These are phyloP conservation scores for Diaporthe aspalathi DNA, from an alignment of 2,329 filamentous ascomycete species.

Conservation along the genomic window DNA sequence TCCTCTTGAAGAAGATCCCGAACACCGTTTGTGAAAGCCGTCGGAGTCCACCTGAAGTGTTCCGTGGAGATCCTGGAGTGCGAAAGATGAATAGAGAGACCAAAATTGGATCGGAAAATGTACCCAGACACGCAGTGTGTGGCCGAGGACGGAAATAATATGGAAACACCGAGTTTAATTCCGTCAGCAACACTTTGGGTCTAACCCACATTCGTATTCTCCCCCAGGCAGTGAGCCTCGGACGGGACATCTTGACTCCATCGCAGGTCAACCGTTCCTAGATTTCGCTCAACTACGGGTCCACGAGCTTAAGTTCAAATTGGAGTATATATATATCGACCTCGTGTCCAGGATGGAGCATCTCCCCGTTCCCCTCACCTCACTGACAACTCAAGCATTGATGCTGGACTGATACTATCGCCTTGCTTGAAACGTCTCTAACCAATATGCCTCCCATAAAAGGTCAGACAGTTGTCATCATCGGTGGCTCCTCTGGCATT, in stretches of 20 bases:
- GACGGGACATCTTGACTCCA: not conserved
- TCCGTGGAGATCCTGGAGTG: not conserved
- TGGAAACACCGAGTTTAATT: not conserved
- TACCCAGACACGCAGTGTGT: too few relatives aligned
- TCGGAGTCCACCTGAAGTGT: not conserved
- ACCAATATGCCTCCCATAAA: slow-evolving; percentile 31
- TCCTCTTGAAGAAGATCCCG: too few relatives aligned
- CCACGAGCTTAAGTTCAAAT: too few relatives aligned
- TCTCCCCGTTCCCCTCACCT: not conserved
- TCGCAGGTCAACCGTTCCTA: not conserved
- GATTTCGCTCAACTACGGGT: not conserved
- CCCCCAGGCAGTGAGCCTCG: not conserved
- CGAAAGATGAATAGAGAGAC: not conserved
- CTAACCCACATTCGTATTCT: slow-evolving; percentile 28
- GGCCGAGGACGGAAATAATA: not conserved
- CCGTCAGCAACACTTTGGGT: not conserved
- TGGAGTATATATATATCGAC: not conserved
- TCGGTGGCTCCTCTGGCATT: slow-evolving; percentile 37
- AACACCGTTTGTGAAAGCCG: not conserved
- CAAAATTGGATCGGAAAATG: not conserved
- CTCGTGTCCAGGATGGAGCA: not conserved
- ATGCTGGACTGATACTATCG: not conserved
- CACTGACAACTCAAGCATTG: not conserved
- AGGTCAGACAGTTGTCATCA: slow-evolving; percentile 26
- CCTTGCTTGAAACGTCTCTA: not conserved